Evolutionary conservation across 352 stramenopile genomes (phyloP).

Genomic region (Pythium dissotocum): DNA sequence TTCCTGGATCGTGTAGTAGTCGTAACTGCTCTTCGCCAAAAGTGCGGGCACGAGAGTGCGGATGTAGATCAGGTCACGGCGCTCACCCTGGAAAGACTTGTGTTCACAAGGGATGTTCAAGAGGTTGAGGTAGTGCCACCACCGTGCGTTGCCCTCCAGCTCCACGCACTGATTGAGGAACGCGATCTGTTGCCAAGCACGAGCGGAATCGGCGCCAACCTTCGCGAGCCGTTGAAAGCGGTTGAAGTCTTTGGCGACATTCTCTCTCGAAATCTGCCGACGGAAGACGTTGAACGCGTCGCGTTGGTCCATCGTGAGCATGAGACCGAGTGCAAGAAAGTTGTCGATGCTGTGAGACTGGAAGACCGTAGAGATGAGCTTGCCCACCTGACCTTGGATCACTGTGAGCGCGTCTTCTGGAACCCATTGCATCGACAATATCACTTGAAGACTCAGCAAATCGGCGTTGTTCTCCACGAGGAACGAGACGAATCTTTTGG

Average conservation of each 20-base stretch:
- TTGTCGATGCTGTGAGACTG: slow-evolving; percentile 75
- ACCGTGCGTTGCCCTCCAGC: slow-evolving; percentile 77
- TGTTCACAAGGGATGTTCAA: slow-evolving; percentile 78
- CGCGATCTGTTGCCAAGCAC: slow-evolving; percentile 76
- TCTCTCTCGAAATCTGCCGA: slow-evolving; percentile 77
- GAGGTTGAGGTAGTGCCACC: slow-evolving; percentile 82
- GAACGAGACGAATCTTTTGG: slow-evolving; percentile 69
- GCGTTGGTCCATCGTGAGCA: slow-evolving; percentile 78
- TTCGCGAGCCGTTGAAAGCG: slow-evolving; percentile 76
- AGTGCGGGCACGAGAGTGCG: slow-evolving; percentile 59
- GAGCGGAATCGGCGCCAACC: slow-evolving; percentile 69
- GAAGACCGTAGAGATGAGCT: slow-evolving; percentile 68
- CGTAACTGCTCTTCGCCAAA: slow-evolving; percentile 66
- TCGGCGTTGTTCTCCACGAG: slow-evolving; percentile 65
- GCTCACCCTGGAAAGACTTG: slow-evolving; percentile 74
- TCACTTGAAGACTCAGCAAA: slow-evolving; percentile 60
- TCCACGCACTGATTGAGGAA: slow-evolving; percentile 84
- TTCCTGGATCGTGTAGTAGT: slow-evolving; percentile 81
- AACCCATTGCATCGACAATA: slow-evolving; percentile 61
- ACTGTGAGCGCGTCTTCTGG: slow-evolving; percentile 53
- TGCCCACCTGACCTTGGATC: slow-evolving; percentile 48
- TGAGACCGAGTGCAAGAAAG: slow-evolving; percentile 61
- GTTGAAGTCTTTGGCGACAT: slow-evolving; percentile 80
- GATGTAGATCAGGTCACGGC: slow-evolving; percentile 69
- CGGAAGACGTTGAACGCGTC: slow-evolving; percentile 72